Conservation (phyloP, 306 rosid species). For the Abrus precatorius region DNA sequence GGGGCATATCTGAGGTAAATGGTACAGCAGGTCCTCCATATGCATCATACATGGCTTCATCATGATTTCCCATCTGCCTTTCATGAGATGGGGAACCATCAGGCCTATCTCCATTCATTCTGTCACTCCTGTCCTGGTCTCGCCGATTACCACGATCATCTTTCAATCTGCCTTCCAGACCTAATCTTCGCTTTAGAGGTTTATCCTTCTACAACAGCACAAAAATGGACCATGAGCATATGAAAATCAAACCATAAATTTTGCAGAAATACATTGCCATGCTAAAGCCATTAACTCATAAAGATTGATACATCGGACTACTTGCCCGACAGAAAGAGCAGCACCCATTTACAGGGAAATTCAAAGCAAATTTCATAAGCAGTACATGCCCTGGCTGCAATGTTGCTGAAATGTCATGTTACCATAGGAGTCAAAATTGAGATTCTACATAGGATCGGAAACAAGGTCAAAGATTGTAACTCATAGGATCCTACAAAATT, state of each 20-base stretch:
- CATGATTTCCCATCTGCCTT: conserved; percentile 78
- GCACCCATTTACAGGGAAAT: conserved; percentile 9
- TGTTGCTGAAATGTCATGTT: conserved; percentile 21
- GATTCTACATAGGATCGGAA: no score
- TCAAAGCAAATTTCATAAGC: conserved; percentile 12
- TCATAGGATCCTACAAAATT: no score
- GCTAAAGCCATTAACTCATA: conserved; percentile 18
- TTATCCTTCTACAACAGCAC: conserved; percentile 70
- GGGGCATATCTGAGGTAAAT: conserved; percentile 81
- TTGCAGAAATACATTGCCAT: conserved; percentile 18
- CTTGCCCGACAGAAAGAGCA: conserved; percentile 26
- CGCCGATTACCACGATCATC: conserved; percentile 91
- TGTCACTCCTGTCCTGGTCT: conserved; percentile 70
- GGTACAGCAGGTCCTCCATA: conserved; percentile 78
- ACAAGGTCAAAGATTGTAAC: no score
- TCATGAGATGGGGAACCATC: conserved; percentile 77
- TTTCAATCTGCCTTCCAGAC: conserved; percentile 74
- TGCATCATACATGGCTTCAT: conserved; percentile 85
- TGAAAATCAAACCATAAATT: conserved; percentile 28
- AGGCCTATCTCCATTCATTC: conserved; percentile 77
- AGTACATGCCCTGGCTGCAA: conserved; percentile 3
- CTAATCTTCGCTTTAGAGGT: conserved; percentile 75
- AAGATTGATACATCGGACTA: conserved; percentile 19
- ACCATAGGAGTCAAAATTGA: no score
- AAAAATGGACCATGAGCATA: conserved; percentile 28